phyloP scores from a whole-genome alignment of 169 alveolate genomes.

The Amoebophrya sp. region DNA sequence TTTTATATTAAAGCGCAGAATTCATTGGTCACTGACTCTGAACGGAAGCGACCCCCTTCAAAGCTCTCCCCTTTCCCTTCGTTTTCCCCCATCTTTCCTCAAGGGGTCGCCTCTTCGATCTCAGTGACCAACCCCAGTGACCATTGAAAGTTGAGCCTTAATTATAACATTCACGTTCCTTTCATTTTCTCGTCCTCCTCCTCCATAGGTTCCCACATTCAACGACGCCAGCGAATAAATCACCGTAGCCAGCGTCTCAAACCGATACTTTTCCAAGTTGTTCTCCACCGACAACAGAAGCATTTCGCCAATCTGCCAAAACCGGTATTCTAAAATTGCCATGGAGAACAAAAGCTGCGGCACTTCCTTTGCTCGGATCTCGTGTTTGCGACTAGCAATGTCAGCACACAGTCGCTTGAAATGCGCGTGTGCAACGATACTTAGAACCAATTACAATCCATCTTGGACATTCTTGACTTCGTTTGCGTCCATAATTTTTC shows the following conservation, averaged over 20 bases:
- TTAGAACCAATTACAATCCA: too few relatives aligned
- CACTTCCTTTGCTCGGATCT: slow-evolving; percentile 3
- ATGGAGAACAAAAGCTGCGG: neutral
- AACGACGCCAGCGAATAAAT: neutral
- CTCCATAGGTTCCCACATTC: neutral
- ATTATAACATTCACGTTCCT: too few relatives aligned
- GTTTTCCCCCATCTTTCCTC: too few relatives aligned
- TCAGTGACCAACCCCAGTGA: too few relatives aligned
- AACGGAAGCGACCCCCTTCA: too few relatives aligned
- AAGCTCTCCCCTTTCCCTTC: too few relatives aligned
- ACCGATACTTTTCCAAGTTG: neutral
- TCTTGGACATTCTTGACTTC: too few relatives aligned
- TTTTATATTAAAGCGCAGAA: too few relatives aligned
- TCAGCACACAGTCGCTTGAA: neutral
- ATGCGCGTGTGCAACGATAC: neutral
- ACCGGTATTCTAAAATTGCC: neutral
- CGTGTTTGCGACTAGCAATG: neutral
- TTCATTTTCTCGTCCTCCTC: neutral
- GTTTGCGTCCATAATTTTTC: too few relatives aligned
- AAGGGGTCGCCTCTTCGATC: too few relatives aligned
- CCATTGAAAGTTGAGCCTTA: too few relatives aligned
- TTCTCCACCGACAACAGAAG: neutral
- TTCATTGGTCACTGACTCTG: too few relatives aligned
- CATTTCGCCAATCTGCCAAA: neutral
- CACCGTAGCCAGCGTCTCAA: neutral